Evolutionary conservation across 352 stramenopile genomes (phyloP).

Genomic region (Peronospora destructor): DNA sequence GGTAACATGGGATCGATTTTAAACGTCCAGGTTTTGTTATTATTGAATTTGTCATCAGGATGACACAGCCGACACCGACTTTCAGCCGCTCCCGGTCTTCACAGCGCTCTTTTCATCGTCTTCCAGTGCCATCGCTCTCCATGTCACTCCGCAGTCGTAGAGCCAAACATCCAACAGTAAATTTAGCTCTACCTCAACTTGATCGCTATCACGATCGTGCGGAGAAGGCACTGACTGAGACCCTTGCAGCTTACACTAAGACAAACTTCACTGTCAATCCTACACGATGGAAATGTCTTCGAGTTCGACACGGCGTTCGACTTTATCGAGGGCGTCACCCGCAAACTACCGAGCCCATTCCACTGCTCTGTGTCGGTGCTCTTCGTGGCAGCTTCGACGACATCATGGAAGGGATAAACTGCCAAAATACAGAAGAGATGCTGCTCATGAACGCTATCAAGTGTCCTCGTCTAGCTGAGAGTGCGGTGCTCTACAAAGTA

Average conservation of each 20-base stretch:
- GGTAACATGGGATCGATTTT: neutral
- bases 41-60: conserved; percentile 19
- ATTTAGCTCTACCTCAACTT: conserved; percentile 25
- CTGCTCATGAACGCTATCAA: conserved; percentile 37
- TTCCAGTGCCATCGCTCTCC: conserved; percentile 18
- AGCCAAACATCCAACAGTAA: conserved; percentile 14
- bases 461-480: conserved; percentile 27
- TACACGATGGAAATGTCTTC: conserved; percentile 34
- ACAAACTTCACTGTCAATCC: conserved; percentile 23
- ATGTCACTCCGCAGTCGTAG: conserved; percentile 26
- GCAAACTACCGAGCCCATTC: conserved; percentile 1
- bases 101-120: conserved; percentile 13
- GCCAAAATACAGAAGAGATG: conserved; percentile 36
- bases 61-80: conserved; percentile 10
- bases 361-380: conserved; percentile 29
- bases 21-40: conserved; percentile 3
- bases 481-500: conserved; percentile 33
- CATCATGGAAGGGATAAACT: conserved; percentile 39
- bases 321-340: conserved; percentile 31
- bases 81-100: conserved; percentile 16
- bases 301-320: conserved; percentile 22
- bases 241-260: conserved; percentile 29
- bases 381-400: conserved; percentile 37
- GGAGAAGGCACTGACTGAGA: conserved; percentile 27
- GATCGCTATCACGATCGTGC: conserved; percentile 33